These are phyloP conservation scores for Tylopilus balloui DNA, from an alignment of 768 basidiomycete genomes.

Conservation along the genomic window DNA sequence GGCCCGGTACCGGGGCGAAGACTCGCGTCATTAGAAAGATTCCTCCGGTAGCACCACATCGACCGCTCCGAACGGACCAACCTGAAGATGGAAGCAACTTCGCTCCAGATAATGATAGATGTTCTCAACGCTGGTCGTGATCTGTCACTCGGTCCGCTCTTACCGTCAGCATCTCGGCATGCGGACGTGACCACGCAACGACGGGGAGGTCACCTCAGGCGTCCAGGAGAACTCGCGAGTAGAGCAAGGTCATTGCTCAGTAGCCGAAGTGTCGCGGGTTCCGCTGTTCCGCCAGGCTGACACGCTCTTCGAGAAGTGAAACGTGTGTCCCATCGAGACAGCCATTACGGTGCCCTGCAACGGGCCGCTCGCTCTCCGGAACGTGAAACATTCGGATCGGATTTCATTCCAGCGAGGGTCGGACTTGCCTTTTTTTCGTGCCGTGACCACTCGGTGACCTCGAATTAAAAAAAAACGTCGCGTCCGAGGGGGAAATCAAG, in stretches of 20 bases:
- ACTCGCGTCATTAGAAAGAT: constrained; percentile 11
- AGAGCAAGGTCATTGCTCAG: neutral
- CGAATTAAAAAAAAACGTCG: constrained; percentile 3
- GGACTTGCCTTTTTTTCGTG: constrained; percentile 20
- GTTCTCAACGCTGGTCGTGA: constrained; percentile 5
- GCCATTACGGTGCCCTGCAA: constrained; percentile 17
- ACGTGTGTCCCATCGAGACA: constrained; percentile 3
- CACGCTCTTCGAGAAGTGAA: neutral
- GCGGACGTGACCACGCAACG: constrained; percentile 5
- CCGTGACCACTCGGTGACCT: neutral
- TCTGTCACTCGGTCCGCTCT: constrained; percentile 8
- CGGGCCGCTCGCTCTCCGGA: constrained; percentile 4
- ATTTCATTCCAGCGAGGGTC: neutral
- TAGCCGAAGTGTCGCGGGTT: neutral
- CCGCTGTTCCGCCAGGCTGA: neutral
- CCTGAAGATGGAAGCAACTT: constrained; percentile 13
- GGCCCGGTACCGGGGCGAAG: constrained; percentile 19
- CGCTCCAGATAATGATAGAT: constrained; percentile 9
- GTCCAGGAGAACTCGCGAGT: neutral
- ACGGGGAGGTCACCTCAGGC: constrained; percentile 2
- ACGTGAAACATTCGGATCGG: constrained; percentile 2
- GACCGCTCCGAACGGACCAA: constrained; percentile 6
- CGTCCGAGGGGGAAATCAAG: neutral
- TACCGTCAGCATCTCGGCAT: constrained; percentile 7
- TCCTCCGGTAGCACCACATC: neutral